A percentile compares a stretch with the other conserved stretches of the same genome.
phyloP scores from a whole-genome alignment of 2,329 filamentous ascomycete species.

The Emergomyces africanus region DNA sequence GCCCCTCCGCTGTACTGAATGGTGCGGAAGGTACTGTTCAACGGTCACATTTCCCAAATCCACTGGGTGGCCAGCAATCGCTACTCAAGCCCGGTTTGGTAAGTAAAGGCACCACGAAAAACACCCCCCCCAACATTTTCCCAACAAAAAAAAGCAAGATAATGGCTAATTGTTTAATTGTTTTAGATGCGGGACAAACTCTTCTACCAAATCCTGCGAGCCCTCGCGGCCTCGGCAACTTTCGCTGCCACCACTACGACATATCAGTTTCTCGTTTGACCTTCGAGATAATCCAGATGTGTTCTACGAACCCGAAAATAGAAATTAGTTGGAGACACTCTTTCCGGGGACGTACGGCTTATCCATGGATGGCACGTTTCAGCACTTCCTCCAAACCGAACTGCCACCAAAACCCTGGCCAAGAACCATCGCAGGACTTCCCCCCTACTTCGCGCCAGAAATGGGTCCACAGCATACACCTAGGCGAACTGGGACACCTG shows the following conservation, averaged over 20 bases:
- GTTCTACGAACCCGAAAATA: neutral
- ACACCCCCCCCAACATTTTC: too few species aligned
- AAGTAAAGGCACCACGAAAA: neutral
- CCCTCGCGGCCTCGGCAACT: too few species aligned
- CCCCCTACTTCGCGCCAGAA: slow-evolving; percentile 2
- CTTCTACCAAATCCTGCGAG: neutral
- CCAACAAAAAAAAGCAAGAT: too few species aligned
- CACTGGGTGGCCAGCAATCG: neutral
- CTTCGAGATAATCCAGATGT: neutral
- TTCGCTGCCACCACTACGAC: neutral
- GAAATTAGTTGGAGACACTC: neutral
- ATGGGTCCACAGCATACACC: neutral
- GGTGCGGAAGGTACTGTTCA: neutral
- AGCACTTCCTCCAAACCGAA: neutral
- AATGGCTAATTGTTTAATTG: neutral
- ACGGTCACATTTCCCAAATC: neutral
- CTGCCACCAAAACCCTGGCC: slow-evolving; percentile 10
- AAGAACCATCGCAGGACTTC: slow-evolving; percentile 15
- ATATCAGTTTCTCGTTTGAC: neutral
- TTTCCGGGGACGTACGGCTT: slow-evolving; percentile 1
- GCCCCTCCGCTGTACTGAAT: neutral
- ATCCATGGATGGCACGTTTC: slow-evolving; percentile 1
- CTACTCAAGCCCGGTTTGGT: neutral
- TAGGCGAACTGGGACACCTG: neutral
- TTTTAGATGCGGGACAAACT: neutral